A percentile compares a stretch with the other conserved stretches of the same genome.
Evolutionary conservation across 345 rosid species (phyloP).

Genomic region (Draba incana): DNA sequence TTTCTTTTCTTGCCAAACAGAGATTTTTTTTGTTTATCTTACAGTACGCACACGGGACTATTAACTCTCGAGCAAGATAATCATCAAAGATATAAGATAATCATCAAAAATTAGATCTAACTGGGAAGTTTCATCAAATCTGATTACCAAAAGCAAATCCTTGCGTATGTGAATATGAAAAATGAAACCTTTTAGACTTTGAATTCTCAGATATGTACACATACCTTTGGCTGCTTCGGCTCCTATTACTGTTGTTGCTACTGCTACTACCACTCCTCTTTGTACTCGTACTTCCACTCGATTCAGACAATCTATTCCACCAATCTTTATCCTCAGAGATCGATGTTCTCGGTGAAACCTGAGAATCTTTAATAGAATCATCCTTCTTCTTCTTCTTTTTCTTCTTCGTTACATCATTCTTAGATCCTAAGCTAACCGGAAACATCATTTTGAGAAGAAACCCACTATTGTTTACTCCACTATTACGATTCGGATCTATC

Average conservation of each 20-base stretch:
- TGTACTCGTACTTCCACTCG: conserved; percentile 51
- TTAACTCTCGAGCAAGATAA: not conserved
- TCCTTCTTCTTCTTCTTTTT: conserved; percentile 38
- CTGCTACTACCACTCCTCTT: conserved; percentile 54
- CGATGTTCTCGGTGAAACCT: conserved; percentile 57
- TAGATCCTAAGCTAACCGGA: conserved; percentile 57
- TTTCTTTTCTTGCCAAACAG: not conserved
- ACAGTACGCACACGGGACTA: not conserved
- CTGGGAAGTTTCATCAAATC: not conserved
- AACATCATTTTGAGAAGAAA: conserved; percentile 73
- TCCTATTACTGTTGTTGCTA: conserved; percentile 46
- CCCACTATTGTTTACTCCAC: conserved; percentile 55
- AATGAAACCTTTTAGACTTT: not conserved
- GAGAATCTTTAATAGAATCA: conserved; percentile 24
- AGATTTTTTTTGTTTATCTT: not conserved
- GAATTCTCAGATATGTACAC: not conserved
- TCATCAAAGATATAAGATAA: not conserved
- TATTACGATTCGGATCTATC: conserved; percentile 42
- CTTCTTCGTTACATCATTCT: conserved; percentile 35
- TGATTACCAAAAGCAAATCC: conserved; percentile 20
- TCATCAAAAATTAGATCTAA: not conserved
- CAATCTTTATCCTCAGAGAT: conserved; percentile 60
- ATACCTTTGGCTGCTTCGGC: conserved; percentile 49
- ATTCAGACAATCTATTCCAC: conserved; percentile 57
- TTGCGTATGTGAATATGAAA: not conserved